Percentiles rank a stretch among this genome's conserved stretches.
phyloP scores from a whole-genome alignment of 108 stramenopile species.

The Fistulifera pelliculosa region DNA sequence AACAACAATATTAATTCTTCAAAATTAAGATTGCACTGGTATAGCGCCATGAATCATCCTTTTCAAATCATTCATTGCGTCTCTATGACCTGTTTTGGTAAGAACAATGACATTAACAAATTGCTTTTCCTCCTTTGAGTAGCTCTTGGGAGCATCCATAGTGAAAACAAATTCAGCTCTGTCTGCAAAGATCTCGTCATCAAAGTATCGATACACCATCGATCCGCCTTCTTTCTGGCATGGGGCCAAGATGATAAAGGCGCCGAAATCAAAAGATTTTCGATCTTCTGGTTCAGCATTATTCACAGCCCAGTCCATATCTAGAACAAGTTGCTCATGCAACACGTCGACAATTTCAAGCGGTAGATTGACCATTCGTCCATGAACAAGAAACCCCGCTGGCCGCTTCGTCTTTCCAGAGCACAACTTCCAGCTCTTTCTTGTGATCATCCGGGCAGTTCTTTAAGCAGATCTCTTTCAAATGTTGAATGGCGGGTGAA shows the following conservation, averaged over 20 bases:
- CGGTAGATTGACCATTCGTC: slow-evolving; percentile 79
- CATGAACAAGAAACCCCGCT: slow-evolving; percentile 73
- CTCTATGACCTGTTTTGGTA: slow-evolving; percentile 73
- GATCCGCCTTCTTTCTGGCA: slow-evolving; percentile 15
- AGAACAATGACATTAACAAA: slow-evolving; percentile 56
- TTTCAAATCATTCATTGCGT: slow-evolving; percentile 53
- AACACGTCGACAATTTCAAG: slow-evolving; percentile 68
- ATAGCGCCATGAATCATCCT: background rate
- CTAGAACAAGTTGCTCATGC: slow-evolving; percentile 68
- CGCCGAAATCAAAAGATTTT: slow-evolving; percentile 75
- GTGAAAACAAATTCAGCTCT: slow-evolving; percentile 71
- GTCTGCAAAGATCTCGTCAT: slow-evolving; percentile 72
- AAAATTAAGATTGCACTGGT: too few species aligned
- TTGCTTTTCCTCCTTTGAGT: slow-evolving; percentile 50
- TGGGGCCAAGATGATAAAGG: slow-evolving; percentile 70
- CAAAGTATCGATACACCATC: slow-evolving; percentile 67
- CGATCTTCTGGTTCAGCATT: slow-evolving; percentile 43
- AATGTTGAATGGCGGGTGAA: slow-evolving; percentile 32
- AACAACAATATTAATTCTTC: too few species aligned
- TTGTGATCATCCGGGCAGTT: slow-evolving; percentile 60
- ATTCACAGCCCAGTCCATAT: slow-evolving; percentile 71
- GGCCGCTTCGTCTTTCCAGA: slow-evolving; percentile 76
- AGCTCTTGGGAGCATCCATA: slow-evolving; percentile 47
- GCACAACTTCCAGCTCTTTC: slow-evolving; percentile 52
- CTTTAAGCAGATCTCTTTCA: slow-evolving; percentile 48